Evolutionary conservation across 2,329 filamentous ascomycete species (phyloP).

Genomic region (Verruconis gallopava): DNA sequence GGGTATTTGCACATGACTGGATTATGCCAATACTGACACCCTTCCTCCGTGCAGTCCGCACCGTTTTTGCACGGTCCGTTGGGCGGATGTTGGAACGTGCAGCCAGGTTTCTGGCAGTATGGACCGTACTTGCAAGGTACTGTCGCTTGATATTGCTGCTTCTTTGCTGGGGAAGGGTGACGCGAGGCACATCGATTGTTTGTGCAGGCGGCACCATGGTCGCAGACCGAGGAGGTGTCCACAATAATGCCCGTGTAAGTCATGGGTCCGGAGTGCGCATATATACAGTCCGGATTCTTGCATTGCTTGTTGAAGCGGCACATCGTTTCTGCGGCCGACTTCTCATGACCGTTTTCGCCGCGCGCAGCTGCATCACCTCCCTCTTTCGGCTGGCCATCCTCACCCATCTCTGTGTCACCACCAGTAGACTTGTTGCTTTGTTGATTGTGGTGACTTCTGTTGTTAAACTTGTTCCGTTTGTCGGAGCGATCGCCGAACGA

Average conservation of each 20-base stretch:
- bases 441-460: slow-evolving; percentile 39
- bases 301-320: slow-evolving; percentile 88
- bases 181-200: slow-evolving; percentile 87
- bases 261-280: slow-evolving; percentile 86
- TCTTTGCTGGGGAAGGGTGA: slow-evolving; percentile 82
- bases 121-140: slow-evolving; percentile 86
- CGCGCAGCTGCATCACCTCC: slow-evolving; percentile 31
- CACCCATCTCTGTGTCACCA: slow-evolving; percentile 14
- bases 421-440: slow-evolving; percentile 38
- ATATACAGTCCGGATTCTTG: slow-evolving; percentile 80
- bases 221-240: slow-evolving; percentile 69
- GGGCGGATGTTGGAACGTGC: slow-evolving; percentile 77
- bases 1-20: slow-evolving; percentile 79
- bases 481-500: slow-evolving; percentile 66
- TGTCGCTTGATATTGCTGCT: slow-evolving; percentile 63
- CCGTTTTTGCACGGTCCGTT: slow-evolving; percentile 87
- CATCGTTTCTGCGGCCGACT: slow-evolving; percentile 46
- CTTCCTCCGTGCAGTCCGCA: slow-evolving; percentile 65
- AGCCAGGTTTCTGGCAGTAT: slow-evolving; percentile 77
- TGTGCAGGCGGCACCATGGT: slow-evolving; percentile 83
- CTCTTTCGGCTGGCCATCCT: slow-evolving; percentile 24
- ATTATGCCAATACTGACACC: slow-evolving; percentile 84
- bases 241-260: slow-evolving; percentile 65
- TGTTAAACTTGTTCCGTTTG: slow-evolving; percentile 14
- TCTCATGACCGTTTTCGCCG: slow-evolving; percentile 31